Evolutionary conservation across 1,139 yeast species (phyloP), one percentile per base, ranked within the genome.

Genomic region (Zygoascus hellenicus): DNA sequence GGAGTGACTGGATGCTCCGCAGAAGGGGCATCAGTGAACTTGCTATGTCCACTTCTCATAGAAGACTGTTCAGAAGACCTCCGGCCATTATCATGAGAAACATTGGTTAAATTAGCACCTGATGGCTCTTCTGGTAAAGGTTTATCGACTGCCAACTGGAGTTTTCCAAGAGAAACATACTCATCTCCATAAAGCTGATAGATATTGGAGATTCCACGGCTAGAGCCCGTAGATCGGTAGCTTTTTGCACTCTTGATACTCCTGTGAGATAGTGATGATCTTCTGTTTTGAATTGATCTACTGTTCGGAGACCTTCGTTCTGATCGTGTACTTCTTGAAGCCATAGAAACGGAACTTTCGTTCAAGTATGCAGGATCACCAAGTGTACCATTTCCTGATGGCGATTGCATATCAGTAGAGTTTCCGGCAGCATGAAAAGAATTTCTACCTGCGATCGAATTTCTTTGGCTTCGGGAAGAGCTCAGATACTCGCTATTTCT

Each of bases 111-210:
- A 9, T 19, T 5, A 9, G 19, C 17, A 11, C 9, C 26, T 4
- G 15, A 13, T 14, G 43, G 43, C 14, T 42, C 45, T 15, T 42
- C 39, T 2, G 45, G 45, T 13, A 42, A 19, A 5, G 45, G 45
- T 29, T 42, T 42, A 14, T 42, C 37, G 15, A 42, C 19, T 5
- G 45, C 45, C 9, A 34, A 17, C 10, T 34, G 16, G 10, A 32
- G 30, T 13, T 34, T 32, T 22, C 34, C 34, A 14, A 14, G 13
- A 9, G 39, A 36, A 14, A 36, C 22, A 5, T 19, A 29, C 11
- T 36, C 39, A n/a, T 36, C 39, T 17, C 39, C 39, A 11, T 36
- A 36, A 36, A 36, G 22, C 22, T 33, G 43, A 13, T 38, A 30
- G 2, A 38, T 28, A 9, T 26, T 30, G 16, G 42, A 38, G 29